Conservation (phyloP, 2,329 filamentous ascomycete genomes). For the Pseudocercospora fuligena region DNA sequence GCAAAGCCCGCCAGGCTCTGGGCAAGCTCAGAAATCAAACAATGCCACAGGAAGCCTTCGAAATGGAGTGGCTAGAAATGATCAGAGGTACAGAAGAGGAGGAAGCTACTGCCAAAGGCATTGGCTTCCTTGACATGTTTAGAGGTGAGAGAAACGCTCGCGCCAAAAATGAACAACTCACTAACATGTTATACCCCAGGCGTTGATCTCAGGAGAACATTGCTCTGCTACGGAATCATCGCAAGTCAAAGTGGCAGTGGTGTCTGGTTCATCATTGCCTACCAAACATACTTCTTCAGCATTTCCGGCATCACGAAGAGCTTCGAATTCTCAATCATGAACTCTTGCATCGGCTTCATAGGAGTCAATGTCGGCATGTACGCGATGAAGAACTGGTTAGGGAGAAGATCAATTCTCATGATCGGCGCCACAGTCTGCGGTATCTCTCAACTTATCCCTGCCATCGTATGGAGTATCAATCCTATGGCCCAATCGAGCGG, state of each 20-base stretch:
- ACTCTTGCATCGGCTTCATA: not conserved
- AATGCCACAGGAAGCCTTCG: not conserved
- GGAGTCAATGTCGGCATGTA: not conserved
- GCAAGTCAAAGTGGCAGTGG: not conserved
- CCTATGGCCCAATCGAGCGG: not conserved
- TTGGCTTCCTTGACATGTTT: not conserved
- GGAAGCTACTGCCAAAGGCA: not conserved
- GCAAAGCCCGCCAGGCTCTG: not conserved
- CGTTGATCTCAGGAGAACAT: not conserved
- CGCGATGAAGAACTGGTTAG: not conserved
- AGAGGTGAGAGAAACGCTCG: not conserved
- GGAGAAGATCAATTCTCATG: not conserved
- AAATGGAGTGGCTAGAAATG: not conserved
- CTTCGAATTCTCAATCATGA: slow-evolving; percentile 2
- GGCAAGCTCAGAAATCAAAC: not conserved
- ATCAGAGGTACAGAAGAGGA: not conserved
- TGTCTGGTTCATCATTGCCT: not conserved
- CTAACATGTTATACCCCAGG: not conserved
- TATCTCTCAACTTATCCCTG: not conserved
- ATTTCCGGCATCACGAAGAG: not conserved
- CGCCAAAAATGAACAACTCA: not conserved
- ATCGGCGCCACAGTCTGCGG: not conserved
- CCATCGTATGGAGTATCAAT: not conserved
- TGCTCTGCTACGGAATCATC: slow-evolving; percentile 1
- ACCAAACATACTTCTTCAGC: not conserved